These are phyloP conservation scores for Solanum phureja DNA, from an alignment of 257 asterid genomes.

Conservation along the genomic window DNA sequence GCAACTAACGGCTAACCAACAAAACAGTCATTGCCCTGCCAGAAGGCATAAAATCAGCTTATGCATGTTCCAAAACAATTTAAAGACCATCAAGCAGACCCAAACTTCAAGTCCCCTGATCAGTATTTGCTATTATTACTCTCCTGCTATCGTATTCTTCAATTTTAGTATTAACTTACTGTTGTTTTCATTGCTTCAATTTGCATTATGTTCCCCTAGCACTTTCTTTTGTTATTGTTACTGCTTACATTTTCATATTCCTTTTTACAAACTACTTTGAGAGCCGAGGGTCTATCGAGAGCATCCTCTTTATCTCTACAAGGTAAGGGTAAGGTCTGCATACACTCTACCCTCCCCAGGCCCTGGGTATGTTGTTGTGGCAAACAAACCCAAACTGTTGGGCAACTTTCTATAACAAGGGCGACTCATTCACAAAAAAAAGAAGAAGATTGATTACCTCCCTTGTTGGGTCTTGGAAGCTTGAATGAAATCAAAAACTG, in stretches of 20 bases:
- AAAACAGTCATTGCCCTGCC: neutral
- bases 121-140: neutral
- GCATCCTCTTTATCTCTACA: neutral
- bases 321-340: neutral
- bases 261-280: neutral
- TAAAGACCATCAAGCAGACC: neutral
- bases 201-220: neutral
- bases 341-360: neutral
- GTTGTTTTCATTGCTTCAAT: neutral
- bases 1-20: neutral
- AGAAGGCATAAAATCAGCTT: neutral
- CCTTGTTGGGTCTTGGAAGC: constrained; percentile 44
- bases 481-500: constrained; percentile 61
- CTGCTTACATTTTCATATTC: neutral
- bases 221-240: neutral
- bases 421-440: neutral
- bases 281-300: neutral
- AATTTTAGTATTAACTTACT: neutral
- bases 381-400: neutral
- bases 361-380: neutral
- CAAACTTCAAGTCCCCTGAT: neutral
- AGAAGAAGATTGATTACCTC: constrained; percentile 24
- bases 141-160: neutral
- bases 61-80: neutral
- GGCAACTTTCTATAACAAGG: neutral